Percentiles rank a stretch among this genome's conserved stretches.
Evolutionary conservation across 306 rosid species (phyloP).

Genomic region (Prunus fruticosa): DNA sequence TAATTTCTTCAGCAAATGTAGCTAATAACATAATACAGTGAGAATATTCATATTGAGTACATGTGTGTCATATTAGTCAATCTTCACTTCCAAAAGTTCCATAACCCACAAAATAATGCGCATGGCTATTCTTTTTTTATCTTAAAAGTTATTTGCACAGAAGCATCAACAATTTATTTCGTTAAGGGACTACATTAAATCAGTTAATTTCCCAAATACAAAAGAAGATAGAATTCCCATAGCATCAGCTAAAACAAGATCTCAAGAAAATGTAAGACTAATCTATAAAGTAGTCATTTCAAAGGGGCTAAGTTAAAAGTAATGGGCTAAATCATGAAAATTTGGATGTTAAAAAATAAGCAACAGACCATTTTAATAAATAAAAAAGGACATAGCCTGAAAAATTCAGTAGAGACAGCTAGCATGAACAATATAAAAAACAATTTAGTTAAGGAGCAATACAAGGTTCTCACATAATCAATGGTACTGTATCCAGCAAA

Average conservation of each 20-base stretch:
- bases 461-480: conserved; percentile 48
- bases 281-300: background rate
- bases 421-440: background rate
- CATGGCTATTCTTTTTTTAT: background rate
- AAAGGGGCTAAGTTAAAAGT: background rate
- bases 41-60: background rate
- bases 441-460: background rate
- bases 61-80: background rate
- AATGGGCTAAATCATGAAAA: background rate
- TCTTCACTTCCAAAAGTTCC: background rate
- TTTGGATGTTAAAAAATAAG: background rate
- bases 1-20: background rate
- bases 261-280: background rate
- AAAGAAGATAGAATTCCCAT: no score
- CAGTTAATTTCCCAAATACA: no score
- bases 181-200: background rate
- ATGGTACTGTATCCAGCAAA: conserved; percentile 72
- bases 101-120: background rate
- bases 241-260: background rate
- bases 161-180: background rate
- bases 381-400: background rate
- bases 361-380: background rate
- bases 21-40: background rate
- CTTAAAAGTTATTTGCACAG: background rate
- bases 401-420: background rate